Evolutionary conservation across 768 basidiomycete genomes (phyloP), one percentile per base, ranked within the genome.

Genomic region (Phylloporus rhodoxanthus): DNA sequence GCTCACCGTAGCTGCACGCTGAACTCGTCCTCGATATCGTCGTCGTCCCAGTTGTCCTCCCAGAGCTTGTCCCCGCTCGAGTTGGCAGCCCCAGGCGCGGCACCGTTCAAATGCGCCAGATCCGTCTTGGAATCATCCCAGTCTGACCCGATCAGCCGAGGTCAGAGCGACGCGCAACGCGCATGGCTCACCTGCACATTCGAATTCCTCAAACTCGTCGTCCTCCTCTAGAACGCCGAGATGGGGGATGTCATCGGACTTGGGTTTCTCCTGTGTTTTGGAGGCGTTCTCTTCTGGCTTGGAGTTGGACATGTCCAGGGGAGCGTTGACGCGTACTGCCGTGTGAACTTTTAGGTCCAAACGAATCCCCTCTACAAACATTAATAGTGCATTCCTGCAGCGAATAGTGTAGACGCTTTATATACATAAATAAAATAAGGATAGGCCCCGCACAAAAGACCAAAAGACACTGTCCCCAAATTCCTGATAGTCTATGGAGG

Each of bases 21-120:
- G 65, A 99, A 99, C 57, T 96, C 92, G 59, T 97, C 94, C 66
- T 95, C 95, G 53, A 96, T 84, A 69, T 98, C 95, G 70, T 99
- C 96, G 60, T 99, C 96, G 62, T 99, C 96, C 96, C 96, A 99
- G 66, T 97, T 97, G 59, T 98, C 96, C 74, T 99, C 96, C 96
- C 96, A 99, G 10, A 99, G 73, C 62, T 92, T 90, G 68, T 96
- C 85, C 15, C 88, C 87, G 36, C 85, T 85, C 29, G 85, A 85
- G 59, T 82, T 84, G 3, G 85, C 88, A 11, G 76, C 81, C 4
- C 86, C 87, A 2, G 87, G 84, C 4, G 83, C 79, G 2, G 82
- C 76, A 17, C 85, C 85, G 36, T 79, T 81, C 39, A 91, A 71
- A 63, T 90, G 86, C 13, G 85, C 85, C 21, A 92, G 69, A 66